Evolutionary conservation across 2,329 filamentous ascomycete genomes (phyloP).

Genomic region (Colletotrichum limetticola): DNA sequence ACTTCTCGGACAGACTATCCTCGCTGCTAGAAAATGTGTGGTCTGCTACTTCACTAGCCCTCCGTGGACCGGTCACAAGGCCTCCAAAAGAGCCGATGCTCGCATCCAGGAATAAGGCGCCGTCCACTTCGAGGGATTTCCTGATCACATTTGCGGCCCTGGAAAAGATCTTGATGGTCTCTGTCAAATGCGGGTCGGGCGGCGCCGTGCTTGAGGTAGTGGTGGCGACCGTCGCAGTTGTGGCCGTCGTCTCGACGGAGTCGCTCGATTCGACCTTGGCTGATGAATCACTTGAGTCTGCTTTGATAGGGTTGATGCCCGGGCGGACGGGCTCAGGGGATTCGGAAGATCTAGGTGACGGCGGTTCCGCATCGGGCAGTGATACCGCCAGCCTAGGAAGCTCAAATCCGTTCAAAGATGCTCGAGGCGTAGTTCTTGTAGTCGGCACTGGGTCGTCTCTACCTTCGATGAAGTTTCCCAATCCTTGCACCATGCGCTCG

Average conservation of each 20-base stretch:
- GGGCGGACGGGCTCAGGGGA: conserved; percentile 11
- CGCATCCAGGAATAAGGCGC: conserved; percentile 34
- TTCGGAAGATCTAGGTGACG: not conserved
- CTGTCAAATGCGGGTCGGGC: conserved; percentile 32
- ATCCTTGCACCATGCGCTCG: conserved; percentile 50
- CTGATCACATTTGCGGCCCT: conserved; percentile 56
- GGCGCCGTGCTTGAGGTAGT: conserved; percentile 30
- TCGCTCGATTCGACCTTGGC: conserved; percentile 29
- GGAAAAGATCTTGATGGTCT: conserved; percentile 46
- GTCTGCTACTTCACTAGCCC: conserved; percentile 33
- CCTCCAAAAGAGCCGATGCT: conserved; percentile 43
- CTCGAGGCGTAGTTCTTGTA: conserved; percentile 4
- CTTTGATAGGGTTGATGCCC: conserved; percentile 20
- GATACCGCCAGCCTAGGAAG: not conserved
- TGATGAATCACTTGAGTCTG: not conserved
- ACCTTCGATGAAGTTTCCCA: conserved; percentile 50
- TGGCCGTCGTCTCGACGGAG: conserved; percentile 27
- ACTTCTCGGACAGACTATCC: conserved; percentile 30
- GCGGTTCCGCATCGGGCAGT: not conserved
- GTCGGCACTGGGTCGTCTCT: conserved; percentile 32
- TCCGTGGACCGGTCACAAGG: conserved; percentile 37
- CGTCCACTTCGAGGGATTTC: conserved; percentile 49
- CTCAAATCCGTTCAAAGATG: conserved; percentile 12
- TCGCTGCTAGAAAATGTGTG: conserved; percentile 38
- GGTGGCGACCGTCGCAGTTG: conserved; percentile 23